These are phyloP conservation scores for Cadophora luteo-olivacea DNA, from an alignment of 2,329 filamentous ascomycete genomes.

Conservation along the genomic window DNA sequence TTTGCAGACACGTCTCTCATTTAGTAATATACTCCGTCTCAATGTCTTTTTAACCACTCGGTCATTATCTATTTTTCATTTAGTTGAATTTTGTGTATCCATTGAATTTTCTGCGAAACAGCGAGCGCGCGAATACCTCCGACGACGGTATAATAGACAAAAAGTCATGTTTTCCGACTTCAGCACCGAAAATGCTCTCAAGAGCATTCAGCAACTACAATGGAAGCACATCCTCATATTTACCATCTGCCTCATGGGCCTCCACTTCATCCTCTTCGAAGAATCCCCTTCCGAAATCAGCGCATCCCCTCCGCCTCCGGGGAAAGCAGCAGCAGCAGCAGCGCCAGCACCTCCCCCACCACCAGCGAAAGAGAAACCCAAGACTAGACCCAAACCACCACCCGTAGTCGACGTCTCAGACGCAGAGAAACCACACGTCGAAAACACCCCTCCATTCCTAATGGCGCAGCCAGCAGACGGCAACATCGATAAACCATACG, in stretches of 20 bases:
- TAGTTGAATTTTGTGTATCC: not conserved
- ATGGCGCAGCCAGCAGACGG: slow-evolving; percentile 8
- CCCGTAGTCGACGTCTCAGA: slow-evolving; percentile 12
- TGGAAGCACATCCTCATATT: slow-evolving; percentile 29
- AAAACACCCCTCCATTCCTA: slow-evolving; percentile 8
- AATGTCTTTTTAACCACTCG: not conserved
- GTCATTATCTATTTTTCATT: not conserved
- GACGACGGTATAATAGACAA: not conserved
- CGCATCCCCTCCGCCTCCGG: not conserved
- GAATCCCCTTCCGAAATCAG: slow-evolving; percentile 11
- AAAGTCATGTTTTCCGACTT: slow-evolving; percentile 12
- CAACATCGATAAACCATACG: slow-evolving; percentile 12
- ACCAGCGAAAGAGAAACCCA: not conserved
- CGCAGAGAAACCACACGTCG: slow-evolving; percentile 11
- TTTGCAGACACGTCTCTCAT: not conserved
- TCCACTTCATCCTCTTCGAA: slow-evolving; percentile 26
- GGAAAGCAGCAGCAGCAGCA: not conserved
- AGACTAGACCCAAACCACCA: slow-evolving; percentile 14
- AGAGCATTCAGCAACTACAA: slow-evolving; percentile 14
- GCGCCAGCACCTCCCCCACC: not conserved
- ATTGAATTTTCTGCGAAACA: not conserved
- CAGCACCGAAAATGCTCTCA: slow-evolving; percentile 5
- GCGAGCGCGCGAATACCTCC: not conserved
- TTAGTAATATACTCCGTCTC: not conserved
- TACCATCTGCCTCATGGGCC: slow-evolving; percentile 19